Base-by-base conservation (phyloP, 2,329 filamentous ascomycete species). In the Lachnellula occidentalis region DNA sequence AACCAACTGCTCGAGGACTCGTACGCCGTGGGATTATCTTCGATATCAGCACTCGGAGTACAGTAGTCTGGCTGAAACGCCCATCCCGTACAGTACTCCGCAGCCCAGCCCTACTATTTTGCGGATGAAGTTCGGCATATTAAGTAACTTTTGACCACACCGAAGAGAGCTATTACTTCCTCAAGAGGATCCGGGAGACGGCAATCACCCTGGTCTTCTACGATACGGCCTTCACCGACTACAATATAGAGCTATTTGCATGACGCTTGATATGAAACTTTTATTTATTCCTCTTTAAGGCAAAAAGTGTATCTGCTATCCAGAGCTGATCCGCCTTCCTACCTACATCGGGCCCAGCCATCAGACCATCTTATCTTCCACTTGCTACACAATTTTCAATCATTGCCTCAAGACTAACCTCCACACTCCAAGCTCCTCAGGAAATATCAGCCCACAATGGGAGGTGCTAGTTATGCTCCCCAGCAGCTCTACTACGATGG, bases 401-500 rank as follows among this genome's bases (percentile, higher is more conserved):
- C 27, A 54, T 51, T 58, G 37, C 52, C 43, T 55, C 45, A 41
- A 49, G 47, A 50, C 52, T 52, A 58, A 54, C 50, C 24, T 37
- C 27, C 34, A 47, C 9, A 12, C 34, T 48, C 37, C 34, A 47
- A n/a, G n/a, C 34, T 48, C 37, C 42, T 48, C 39, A 31, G 46
- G 45, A n/a, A 37, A 41, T 6, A 49, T 58, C 60, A 56, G 48
- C 31, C 51, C 62, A 53, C 54, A 60, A 62, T 64, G 68, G 43
- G 55, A 48, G 27, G 27, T 9, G 27, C 27, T 9, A 50, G 74
- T 68, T 78, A 80, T 62, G 65, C 77, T 46, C 68, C 74, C 43
- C 79, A 82, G 60, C 80, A 87, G 67, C 84, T 90, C 60, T 94
- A 87, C 73, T 90, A 90, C 75, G 80, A 84, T 61, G 90, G 90